Percentiles rank a stretch among this genome's conserved stretches.
Evolutionary conservation across 2,329 filamentous ascomycete species (phyloP).

Genomic region (Pseudogymnoascus pannorum): DNA sequence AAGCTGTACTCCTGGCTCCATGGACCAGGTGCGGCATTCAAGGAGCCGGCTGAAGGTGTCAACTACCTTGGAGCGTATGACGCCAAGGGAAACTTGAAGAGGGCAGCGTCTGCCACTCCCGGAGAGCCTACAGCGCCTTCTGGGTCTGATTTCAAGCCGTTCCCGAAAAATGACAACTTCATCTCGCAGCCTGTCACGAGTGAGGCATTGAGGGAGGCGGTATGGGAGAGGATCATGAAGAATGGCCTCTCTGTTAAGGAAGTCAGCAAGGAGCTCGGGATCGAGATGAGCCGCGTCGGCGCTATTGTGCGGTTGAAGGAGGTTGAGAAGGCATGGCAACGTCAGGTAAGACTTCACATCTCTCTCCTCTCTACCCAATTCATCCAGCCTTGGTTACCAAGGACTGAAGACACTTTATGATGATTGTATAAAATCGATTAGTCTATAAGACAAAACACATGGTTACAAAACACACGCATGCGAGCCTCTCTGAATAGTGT

Average conservation of each 20-base stretch:
- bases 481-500: conserved; percentile 61
- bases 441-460: conserved; percentile 95
- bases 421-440: conserved; percentile 86
- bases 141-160: conserved; percentile 37
- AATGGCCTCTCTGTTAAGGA: conserved; percentile 51
- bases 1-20: conserved; percentile 26
- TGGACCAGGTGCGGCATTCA: conserved; percentile 21
- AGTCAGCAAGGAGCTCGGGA: conserved; percentile 54
- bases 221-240: conserved; percentile 51
- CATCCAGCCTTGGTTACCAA: conserved; percentile 13
- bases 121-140: conserved; percentile 14
- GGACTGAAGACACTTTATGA: conserved; percentile 37
- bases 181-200: conserved; percentile 55
- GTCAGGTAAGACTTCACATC: conserved; percentile 47
- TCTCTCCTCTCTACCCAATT: conserved; percentile 18
- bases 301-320: conserved; percentile 64
- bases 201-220: conserved; percentile 55
- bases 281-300: conserved; percentile 63
- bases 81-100: conserved; percentile 22
- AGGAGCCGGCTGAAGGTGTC: conserved; percentile 23
- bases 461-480: conserved; percentile 77
- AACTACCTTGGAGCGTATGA: conserved; percentile 29
- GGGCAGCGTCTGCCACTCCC: conserved; percentile 17
- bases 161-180: conserved; percentile 55
- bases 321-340: conserved; percentile 58